Percentiles rank a stretch among this genome's conserved stretches.
These are phyloP conservation scores for Tolypocladium tropicale DNA, from an alignment of 2,329 filamentous ascomycete species.

Conservation along the genomic window DNA sequence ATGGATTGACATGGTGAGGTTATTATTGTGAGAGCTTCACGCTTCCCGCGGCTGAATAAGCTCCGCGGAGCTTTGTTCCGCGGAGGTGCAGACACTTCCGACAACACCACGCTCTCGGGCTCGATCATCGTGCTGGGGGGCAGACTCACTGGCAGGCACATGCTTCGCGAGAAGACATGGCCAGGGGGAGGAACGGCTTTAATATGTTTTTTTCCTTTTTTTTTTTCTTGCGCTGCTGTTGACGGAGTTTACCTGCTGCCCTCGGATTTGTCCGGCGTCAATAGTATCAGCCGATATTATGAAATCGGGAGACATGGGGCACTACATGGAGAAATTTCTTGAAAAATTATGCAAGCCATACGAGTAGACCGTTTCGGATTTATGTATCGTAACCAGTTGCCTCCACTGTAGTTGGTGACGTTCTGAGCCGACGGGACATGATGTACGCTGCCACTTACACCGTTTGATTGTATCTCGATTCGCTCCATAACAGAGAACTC, in stretches of 20 bases:
- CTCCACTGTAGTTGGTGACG: no score
- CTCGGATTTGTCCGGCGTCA: background rate
- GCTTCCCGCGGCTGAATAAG: background rate
- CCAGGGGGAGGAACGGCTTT: background rate
- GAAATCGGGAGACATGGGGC: no score
- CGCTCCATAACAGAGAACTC: background rate
- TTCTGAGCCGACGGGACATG: no score
- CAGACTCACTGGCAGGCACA: background rate
- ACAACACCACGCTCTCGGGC: background rate
- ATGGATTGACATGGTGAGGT: background rate
- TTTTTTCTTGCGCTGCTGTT: no score
- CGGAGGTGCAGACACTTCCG: background rate
- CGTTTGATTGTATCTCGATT: no score
- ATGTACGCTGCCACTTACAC: no score
- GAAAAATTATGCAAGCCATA: no score
- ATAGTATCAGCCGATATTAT: no score
- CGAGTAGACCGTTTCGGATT: no score
- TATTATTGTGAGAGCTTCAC: background rate
- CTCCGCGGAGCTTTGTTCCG: background rate
- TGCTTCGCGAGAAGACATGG: background rate
- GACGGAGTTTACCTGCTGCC: no score
- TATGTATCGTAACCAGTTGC: no score
- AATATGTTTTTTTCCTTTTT: background rate
- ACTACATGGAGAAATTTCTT: no score
- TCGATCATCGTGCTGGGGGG: background rate